Base-by-base conservation (phyloP, 2,329 filamentous ascomycete genomes). In the Parascedosporium putredinis region DNA sequence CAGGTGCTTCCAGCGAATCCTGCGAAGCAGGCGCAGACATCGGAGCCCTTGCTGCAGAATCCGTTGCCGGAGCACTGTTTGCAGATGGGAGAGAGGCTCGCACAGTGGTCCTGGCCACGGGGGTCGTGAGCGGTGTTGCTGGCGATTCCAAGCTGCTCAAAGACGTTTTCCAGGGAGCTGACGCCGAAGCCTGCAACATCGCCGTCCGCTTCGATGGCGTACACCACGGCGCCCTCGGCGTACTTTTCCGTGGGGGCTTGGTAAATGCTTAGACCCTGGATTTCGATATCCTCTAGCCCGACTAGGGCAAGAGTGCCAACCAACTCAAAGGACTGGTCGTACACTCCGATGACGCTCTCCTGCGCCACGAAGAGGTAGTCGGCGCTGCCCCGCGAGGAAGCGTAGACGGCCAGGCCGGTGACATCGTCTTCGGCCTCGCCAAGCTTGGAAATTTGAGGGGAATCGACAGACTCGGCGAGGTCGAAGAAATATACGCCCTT, bases 321-420 rank as follows among this genome's bases (percentile, higher is more conserved):
- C 1, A 63, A 58, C 1, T 59, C 53, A 43, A 72, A 65, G 0
- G 58, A 54, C 3, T 60, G 54, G 14, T 64, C 58, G 52, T 73
- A 74, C 3, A 74, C 57, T 2, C 62, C 59, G 23, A 75, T 54
- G 4, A 57, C 56, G 36, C 67, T 59, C 8, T 61, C 59, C 27
- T 67, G 65, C 0, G 69, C 65, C 14, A 70, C 64, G 22, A 74
- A 62, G 0, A 74, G 50, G 51, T 70, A 71, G 50, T 71, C 62
- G 0, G 57, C 55, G 3, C 50, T 53, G 3, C 56, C 55, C 7
- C 48, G 50, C 10, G 55, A 48, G 3, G 68, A 59, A 10, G 62
- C 57, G 47, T 75, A 75, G 3, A 66, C 55, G 9, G 66, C 64
- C 3, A 75, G 53, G 0, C 70, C 69, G 0, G 68, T 70, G 5